Evolutionary conservation across 2,329 filamentous ascomycete species (phyloP).

Genomic region (Diplodia intermedia): DNA sequence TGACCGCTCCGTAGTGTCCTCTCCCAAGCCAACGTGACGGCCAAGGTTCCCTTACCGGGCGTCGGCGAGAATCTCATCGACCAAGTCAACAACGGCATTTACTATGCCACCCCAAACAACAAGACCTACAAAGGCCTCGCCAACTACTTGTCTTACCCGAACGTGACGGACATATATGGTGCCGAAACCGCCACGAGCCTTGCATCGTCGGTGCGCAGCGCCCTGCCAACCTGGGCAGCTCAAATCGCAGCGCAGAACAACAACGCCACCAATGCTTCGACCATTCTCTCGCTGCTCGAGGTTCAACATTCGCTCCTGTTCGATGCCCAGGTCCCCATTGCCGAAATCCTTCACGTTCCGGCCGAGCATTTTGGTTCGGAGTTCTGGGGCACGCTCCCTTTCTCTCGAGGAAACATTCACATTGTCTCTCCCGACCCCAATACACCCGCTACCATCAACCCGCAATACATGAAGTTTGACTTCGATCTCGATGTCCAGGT

Average conservation of each 20-base stretch:
- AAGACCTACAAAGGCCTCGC: conserved; percentile 39
- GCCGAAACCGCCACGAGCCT: conserved; percentile 34
- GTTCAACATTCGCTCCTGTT: conserved; percentile 49
- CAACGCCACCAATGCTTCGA: conserved; percentile 26
- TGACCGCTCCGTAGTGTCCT: conserved; percentile 14
- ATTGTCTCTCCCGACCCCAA: conserved; percentile 48
- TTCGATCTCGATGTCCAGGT: conserved; percentile 50
- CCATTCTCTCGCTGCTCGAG: conserved; percentile 38
- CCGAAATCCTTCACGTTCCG: conserved; percentile 26
- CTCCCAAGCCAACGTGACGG: conserved; percentile 34
- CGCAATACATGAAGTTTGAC: conserved; percentile 54
- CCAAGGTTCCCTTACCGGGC: conserved; percentile 33
- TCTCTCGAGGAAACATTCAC: conserved; percentile 50
- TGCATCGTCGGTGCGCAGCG: conserved; percentile 35
- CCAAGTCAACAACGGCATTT: conserved; percentile 35
- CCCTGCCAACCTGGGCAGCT: conserved; percentile 36
- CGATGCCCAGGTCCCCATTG: conserved; percentile 48
- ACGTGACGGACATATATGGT: conserved; percentile 39
- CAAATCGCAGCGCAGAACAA: conserved; percentile 32
- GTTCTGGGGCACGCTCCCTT: conserved; percentile 27
- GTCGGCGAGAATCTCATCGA: conserved; percentile 41
- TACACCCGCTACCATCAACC: conserved; percentile 52
- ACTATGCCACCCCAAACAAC: conserved; percentile 29
- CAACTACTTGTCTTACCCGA: conserved; percentile 39
- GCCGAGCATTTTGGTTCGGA: conserved; percentile 5